phyloP scores from a whole-genome alignment of 176 grass and related monocot species.

The Metroxylon sagu region DNA sequence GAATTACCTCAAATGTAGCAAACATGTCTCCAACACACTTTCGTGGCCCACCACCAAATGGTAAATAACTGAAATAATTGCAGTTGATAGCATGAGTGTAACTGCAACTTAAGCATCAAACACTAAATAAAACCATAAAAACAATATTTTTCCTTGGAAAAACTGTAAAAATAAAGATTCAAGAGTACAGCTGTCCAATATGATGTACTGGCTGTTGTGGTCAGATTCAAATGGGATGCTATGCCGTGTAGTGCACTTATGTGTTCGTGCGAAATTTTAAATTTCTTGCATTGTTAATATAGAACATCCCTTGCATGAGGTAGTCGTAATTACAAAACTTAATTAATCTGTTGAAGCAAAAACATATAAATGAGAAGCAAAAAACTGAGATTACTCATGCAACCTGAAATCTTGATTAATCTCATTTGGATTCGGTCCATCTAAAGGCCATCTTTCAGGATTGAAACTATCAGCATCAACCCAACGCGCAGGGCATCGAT shows the following conservation, averaged over 20 bases:
- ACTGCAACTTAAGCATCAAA: conserved; percentile 8
- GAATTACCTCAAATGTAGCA: conserved; percentile 93
- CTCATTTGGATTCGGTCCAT: conserved; percentile 91
- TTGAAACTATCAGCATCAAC: conserved; percentile 86
- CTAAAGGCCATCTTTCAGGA: conserved; percentile 93
- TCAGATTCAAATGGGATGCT: not conserved
- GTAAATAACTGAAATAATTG: conserved; percentile 84
- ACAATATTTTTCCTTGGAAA: not conserved
- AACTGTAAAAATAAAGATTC: not conserved
- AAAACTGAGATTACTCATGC: conserved; percentile 9
- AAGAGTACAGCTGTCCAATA: no score
- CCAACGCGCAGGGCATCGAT: conserved; percentile 80
- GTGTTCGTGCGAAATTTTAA: no score
- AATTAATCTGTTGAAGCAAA: no score
- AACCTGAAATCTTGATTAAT: conserved; percentile 98
- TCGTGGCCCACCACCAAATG: conserved; percentile 92
- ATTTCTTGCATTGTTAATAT: no score
- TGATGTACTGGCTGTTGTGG: not conserved
- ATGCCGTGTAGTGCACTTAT: no score
- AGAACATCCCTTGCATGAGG: no score
- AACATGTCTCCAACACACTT: conserved; percentile 99
- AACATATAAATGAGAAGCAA: not conserved
- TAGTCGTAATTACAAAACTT: no score
- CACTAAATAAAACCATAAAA: not conserved
- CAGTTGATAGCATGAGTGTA: conserved; percentile 17